Evolutionary conservation across 371 early-diverging fungal species (phyloP), one percentile per base, ranked within the genome.

Genomic region (Coemansia sp.): DNA sequence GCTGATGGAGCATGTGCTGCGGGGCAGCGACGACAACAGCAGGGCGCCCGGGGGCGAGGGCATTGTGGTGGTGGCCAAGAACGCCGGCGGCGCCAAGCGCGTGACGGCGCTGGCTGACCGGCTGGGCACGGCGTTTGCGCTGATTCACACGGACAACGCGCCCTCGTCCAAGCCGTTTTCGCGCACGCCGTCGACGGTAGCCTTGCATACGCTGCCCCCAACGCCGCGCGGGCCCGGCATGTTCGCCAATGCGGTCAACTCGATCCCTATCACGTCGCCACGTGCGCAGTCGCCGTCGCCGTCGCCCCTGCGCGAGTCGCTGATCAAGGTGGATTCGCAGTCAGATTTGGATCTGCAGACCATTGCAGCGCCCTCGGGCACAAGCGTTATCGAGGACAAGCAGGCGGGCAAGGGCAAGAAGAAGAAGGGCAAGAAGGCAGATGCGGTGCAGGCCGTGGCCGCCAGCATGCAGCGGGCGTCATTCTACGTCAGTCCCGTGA

Each of bases 31-130:
- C 14, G 55, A 51, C 31, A 36, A 5, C 11, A 24, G 24, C 24
- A 24, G 24, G 24, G 34, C 56, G 9, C 84, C 88, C 33, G 86
- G 91, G 56, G 88, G 89, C 80, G 69, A 81, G 62, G 81, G 86
- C 50, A 93, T 89, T 60, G 95, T 95, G 10, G 90, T 96, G 29
- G 93, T 98, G 33, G 88, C 90, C 67, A 96, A 96, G 84, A 96
- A 98, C 78, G 94, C 98, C n/a, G 98, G 98, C 58, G 97, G 95
- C 39, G 93, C 95, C 67, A 95, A 96, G 82, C 87, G 96, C 70
- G 99, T 95, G 9, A 96, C 99, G 1, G 90, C 94, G 36, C 80
- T 98, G 56, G 98, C 99, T 7, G 99, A 98, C 80, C 85, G 88
- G 9, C 86, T 98, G 72, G 87, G 92, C 63, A 81, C 96, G 58